Evolutionary conservation across 1,139 yeast species (phyloP), one percentile per base, ranked within the genome.

Genomic region (Geotrichum macrosporum): DNA sequence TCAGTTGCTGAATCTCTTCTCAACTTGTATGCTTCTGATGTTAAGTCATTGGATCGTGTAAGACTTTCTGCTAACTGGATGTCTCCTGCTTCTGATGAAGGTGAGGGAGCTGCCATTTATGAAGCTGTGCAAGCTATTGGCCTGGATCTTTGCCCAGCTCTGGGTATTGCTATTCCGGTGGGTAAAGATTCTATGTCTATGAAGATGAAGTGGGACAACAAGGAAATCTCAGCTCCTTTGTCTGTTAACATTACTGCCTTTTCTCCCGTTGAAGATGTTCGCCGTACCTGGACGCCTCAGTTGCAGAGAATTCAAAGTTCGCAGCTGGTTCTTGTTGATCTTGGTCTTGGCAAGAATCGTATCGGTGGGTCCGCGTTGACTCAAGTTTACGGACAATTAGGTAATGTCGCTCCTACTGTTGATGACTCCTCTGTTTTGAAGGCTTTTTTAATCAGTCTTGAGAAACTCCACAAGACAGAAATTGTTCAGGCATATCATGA

Each of bases 181-280:
- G 99, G 99, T 59, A 94, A 94, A 71, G 99, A 94, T 67, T 89
- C 97, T 42, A 88, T 92, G 96, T 89, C 97, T 24, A 89, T 94
- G 98, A 88, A 88, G 71, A 94, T 94, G 98, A 83, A 84, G 63
- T 94, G 98, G 98, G 65, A 64, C 43, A 47, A 57, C 38, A 85
- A 83, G 61, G 95, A 87, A 67, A 97, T 94, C 35, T 82, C 94
- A 54, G 88, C 97, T 26, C 99, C 99, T 42, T 73, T 94, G 62
- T 83, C 97, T n/a, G 77, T 89, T 58, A 84, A 86, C 44, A 76
- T 92, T 55, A 89, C 98, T 30, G 94, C 97, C 0, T 94, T 92
- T 66, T 86, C 84, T 48, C 86, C 95, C 44, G 96, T 94, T 44
- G 73, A 72, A 40, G 76, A 89, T 63, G 92, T 96, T 33, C 75